These are phyloP conservation scores for Fraxinus angustifolia DNA, from an alignment of 305 asterid species.

Conservation along the genomic window DNA sequence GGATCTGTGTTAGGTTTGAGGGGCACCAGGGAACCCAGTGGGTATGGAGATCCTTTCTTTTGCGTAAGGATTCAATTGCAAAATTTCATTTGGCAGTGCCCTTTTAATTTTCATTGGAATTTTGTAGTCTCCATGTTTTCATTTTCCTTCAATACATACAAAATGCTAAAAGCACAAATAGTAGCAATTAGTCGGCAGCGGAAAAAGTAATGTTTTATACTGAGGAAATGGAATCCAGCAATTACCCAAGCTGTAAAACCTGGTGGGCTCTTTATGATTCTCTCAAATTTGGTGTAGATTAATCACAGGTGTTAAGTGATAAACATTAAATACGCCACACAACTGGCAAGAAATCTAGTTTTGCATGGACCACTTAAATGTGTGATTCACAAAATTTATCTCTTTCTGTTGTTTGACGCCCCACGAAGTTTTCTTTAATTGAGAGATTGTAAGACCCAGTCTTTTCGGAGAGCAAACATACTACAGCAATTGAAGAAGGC, in stretches of 20 bases:
- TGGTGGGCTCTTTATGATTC: neutral
- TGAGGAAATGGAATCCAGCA: neutral
- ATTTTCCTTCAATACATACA: neutral
- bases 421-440: neutral
- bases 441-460: neutral
- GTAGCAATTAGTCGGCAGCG: neutral
- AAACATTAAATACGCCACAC: neutral
- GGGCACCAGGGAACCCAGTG: neutral
- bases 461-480: neutral
- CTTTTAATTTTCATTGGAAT: neutral
- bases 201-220: neutral
- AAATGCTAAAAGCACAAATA: neutral
- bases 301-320: neutral
- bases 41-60: neutral
- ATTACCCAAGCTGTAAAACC: neutral
- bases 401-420: neutral
- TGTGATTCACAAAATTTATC: neutral
- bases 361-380: neutral
- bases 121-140: neutral
- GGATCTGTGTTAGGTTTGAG: neutral
- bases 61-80: neutral
- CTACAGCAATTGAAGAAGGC: neutral
- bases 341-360: neutral
- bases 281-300: neutral
- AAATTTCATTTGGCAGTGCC: neutral